Base-by-base conservation (phyloP, 176 grass and related monocot genomes). In the Cocos nucifera region DNA sequence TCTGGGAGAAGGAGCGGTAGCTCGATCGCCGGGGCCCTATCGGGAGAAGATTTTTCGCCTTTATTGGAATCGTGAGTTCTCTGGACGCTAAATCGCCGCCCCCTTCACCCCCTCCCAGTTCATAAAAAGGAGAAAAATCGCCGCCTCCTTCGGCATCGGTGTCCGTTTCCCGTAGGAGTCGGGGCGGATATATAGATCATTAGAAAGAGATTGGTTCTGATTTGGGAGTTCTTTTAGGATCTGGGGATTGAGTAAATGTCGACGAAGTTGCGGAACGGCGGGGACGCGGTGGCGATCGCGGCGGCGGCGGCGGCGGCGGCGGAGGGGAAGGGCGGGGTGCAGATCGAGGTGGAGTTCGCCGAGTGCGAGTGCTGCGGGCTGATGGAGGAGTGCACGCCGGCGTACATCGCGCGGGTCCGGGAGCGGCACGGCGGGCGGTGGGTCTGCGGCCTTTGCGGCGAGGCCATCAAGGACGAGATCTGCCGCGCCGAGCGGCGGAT, bases 381-480 rank as follows among this genome's bases (percentile, higher is more conserved):
- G 63, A 65, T 48, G 22, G 63, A 65, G 49, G 63, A 65, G 14
- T 65, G 63, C 63, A 65, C 63, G 49, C 63, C 48, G 49, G 63
- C 20, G 22, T 65, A 65, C 49, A 17, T 65, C 22, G 49, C 50
- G 63, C 15, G 21, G 63, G 63, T 65, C 49, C 22, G 63, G 22
- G 63, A 15, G 49, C 63, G 50, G 49, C 50, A 51, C 63, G 19
- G 49, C 16, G 63, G 63, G 6, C 22, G 15, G 63, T 65, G 63
- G 63, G 63, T 65, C 15, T 65, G 63, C 49, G 63, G 63, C 49
- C 63, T 65, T 16, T 65, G 63, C 63, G 63, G 63, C 63, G 49
- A 65, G 49, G 63, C 63, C 49, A 16, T 65, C 22, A 23, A 65
- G 49, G 63, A 65, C 63, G 63, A 65, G 63, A 25, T 65, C 63